Percentiles rank a stretch among this genome's conserved stretches.
phyloP scores from a whole-genome alignment of 257 asterid genomes.

The Solanum bulbocastanum region DNA sequence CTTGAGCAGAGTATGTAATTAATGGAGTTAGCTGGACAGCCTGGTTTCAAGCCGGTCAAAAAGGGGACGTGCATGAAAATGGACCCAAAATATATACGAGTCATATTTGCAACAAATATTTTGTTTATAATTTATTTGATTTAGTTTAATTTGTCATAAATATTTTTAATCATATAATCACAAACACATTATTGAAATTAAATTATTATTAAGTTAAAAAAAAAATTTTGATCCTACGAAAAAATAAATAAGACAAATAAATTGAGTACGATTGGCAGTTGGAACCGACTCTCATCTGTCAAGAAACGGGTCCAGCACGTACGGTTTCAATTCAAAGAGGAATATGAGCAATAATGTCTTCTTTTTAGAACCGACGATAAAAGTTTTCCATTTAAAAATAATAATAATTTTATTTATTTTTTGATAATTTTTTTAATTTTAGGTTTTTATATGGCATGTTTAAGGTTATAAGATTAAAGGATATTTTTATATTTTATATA shows the following conservation, averaged over 20 bases:
- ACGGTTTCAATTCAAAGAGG: background rate
- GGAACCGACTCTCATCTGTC: background rate
- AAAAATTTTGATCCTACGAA: no score
- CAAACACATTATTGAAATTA: no score
- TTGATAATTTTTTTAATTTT: no score
- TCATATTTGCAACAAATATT: background rate
- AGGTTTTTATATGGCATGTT: no score
- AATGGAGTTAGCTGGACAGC: conserved; percentile 12
- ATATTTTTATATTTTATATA: no score
- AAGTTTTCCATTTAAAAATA: background rate
- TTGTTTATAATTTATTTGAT: background rate
- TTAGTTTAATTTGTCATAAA: background rate
- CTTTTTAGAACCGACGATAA: background rate
- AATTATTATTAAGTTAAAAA: no score
- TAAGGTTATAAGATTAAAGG: no score
- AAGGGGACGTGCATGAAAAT: conserved; percentile 4
- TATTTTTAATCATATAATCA: no score
- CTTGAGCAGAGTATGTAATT: conserved; percentile 4
- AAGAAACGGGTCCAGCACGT: background rate
- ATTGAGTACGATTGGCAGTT: background rate
- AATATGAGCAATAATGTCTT: background rate
- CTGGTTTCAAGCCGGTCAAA: conserved; percentile 22
- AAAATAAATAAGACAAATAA: no score
- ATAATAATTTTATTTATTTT: no score
- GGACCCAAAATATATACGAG: background rate